A percentile compares a stretch with the other conserved stretches of the same genome.
These are phyloP conservation scores for Exophiala spinifera DNA, from an alignment of 2,329 filamentous ascomycete species.

Conservation along the genomic window DNA sequence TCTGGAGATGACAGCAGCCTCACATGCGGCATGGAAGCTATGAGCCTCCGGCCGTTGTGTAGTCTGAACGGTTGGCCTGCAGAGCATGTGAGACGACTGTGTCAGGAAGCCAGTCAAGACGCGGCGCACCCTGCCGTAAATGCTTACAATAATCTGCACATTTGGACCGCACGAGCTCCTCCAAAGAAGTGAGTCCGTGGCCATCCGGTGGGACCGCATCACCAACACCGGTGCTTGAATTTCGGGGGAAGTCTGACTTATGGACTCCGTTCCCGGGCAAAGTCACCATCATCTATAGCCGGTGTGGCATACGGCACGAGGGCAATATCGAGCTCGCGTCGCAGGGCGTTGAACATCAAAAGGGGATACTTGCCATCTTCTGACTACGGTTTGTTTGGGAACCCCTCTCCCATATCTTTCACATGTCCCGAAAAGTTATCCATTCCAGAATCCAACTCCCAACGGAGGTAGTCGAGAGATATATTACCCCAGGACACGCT, in stretches of 20 bases:
- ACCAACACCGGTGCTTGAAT: not conserved
- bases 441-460: no score
- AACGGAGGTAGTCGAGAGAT: no score
- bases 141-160: slow-evolving; percentile 61
- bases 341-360: no score
- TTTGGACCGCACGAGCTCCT: slow-evolving; percentile 32
- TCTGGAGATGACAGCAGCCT: slow-evolving; percentile 48
- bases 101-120: slow-evolving; percentile 63
- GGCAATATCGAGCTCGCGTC: no score
- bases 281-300: no score
- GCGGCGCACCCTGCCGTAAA: slow-evolving; percentile 66
- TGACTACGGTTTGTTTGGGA: no score
- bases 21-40: slow-evolving; percentile 55
- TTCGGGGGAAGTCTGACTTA: not conserved
- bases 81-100: slow-evolving; percentile 62
- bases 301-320: no score
- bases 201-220: not conserved
- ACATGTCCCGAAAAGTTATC: no score
- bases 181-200: not conserved
- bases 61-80: slow-evolving; percentile 60
- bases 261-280: no score
- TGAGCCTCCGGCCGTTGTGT: slow-evolving; percentile 71
- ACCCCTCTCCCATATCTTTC: no score
- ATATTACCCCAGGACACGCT: not conserved
- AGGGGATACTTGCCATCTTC: no score